A percentile compares a stretch with the other conserved stretches of the same genome.
phyloP scores from a whole-genome alignment of 768 basidiomycete species.

The Saitozyma sp. region DNA sequence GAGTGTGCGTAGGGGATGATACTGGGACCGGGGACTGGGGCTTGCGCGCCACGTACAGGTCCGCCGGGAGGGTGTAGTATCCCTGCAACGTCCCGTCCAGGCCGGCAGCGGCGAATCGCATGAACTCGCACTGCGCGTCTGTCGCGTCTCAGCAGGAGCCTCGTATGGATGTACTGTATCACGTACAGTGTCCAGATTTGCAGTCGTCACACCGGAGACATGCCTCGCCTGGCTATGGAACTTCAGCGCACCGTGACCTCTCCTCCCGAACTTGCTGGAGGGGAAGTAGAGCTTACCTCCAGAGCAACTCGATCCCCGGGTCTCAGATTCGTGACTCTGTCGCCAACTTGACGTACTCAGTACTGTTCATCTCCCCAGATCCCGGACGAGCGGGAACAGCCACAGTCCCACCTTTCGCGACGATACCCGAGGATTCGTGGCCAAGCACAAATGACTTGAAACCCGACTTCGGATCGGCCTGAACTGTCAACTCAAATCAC shows the following conservation, averaged over 20 bases:
- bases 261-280: too few relatives aligned
- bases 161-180: conserved; percentile 40
- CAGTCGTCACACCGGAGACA: conserved; percentile 78
- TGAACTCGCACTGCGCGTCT: conserved; percentile 54
- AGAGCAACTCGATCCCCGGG: conserved; percentile 84
- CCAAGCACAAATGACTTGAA: conserved; percentile 17
- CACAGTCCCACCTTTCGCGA: conserved; percentile 5
- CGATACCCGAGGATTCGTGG: conserved; percentile 24
- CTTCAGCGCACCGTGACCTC: too few relatives aligned
- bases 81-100: conserved; percentile 77
- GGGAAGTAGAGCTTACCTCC: conserved; percentile 54
- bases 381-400: too few relatives aligned
- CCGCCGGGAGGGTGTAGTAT: conserved; percentile 79
- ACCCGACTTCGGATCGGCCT: neutral
- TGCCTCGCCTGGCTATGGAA: conserved; percentile 65
- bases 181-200: conserved; percentile 80
- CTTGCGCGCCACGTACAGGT: conserved; percentile 56
- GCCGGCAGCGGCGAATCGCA: conserved; percentile 83
- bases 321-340: conserved; percentile 58
- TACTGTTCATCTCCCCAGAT: too few relatives aligned
- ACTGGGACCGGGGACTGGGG: neutral
- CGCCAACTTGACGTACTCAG: conserved; percentile 7
- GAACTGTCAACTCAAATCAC: too few relatives aligned
- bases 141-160: conserved; percentile 61
- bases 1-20: too few relatives aligned